These are phyloP conservation scores for Musa acuminata DNA, from an alignment of 176 grass and related monocot genomes.

Conservation along the genomic window DNA sequence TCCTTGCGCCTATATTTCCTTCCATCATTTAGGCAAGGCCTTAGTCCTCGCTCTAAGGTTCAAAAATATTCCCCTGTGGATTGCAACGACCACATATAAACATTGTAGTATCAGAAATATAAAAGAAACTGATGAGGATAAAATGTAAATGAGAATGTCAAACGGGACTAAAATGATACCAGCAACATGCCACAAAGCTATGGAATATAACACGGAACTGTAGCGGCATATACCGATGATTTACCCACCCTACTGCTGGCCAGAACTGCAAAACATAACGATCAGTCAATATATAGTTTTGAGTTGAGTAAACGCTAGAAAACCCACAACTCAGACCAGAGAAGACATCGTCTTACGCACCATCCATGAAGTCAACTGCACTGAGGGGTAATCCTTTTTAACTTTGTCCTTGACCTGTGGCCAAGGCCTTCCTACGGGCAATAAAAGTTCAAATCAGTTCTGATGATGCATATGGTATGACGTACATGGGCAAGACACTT, in stretches of 20 bases:
- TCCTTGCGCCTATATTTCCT: background rate
- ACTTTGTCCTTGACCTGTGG: conserved; percentile 56
- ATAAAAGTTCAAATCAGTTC: background rate
- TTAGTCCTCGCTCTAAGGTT: conserved; percentile 71
- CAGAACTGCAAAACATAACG: conserved; percentile 49
- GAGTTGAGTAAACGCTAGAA: background rate
- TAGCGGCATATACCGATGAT: conserved; percentile 77
- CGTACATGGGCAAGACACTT: too few species aligned
- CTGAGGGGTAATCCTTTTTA: conserved; percentile 73
- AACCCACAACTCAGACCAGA: background rate
- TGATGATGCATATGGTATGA: too few species aligned
- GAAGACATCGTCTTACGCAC: conserved; percentile 20
- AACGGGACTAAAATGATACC: conserved; percentile 33
- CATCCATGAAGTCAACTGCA: conserved; percentile 92
- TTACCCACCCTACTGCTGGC: conserved; percentile 86
- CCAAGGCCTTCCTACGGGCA: conserved; percentile 51
- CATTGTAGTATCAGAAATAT: too few species aligned
- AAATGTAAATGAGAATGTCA: conserved; percentile 7
- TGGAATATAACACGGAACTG: conserved; percentile 87
- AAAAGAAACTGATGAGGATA: background rate
- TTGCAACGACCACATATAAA: background rate
- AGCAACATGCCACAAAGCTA: conserved; percentile 70
- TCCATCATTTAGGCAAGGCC: conserved; percentile 49
- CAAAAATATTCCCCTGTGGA: conserved; percentile 82
- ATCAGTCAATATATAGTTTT: background rate